Conservation (phyloP, 768 basidiomycete species). For the Pulveroboletus sp. region DNA sequence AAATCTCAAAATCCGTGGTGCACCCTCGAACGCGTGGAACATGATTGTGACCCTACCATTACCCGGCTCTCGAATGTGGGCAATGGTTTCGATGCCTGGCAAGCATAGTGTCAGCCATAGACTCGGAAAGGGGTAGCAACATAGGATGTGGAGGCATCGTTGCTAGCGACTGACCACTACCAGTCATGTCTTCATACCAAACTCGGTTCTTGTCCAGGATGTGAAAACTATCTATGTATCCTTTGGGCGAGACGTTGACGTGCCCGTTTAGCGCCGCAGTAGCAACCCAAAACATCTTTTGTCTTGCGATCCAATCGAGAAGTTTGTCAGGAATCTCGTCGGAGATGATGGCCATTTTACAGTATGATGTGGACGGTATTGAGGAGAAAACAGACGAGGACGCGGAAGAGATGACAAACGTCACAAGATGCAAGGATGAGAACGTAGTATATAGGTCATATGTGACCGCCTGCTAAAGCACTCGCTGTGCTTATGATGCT, state of each 20-base stretch:
- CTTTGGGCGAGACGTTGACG: slow-evolving; percentile 69
- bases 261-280: slow-evolving; percentile 63
- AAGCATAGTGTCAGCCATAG: background rate
- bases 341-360: slow-evolving; percentile 52
- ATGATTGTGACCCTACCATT: slow-evolving; percentile 60
- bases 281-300: slow-evolving; percentile 71
- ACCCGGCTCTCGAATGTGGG: slow-evolving; percentile 52
- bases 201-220: slow-evolving; percentile 48
- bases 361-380: background rate
- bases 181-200: slow-evolving; percentile 75
- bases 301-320: slow-evolving; percentile 53
- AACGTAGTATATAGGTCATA: no score
- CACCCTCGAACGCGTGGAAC: slow-evolving; percentile 59
- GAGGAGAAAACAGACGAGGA: background rate
- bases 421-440: no score
- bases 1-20: slow-evolving; percentile 54
- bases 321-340: slow-evolving; percentile 53
- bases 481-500: no score
- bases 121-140: background rate
- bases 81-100: slow-evolving; percentile 53
- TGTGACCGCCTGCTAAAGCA: no score
- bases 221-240: slow-evolving; percentile 57
- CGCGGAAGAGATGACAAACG: background rate
- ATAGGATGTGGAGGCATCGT: background rate
- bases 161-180: slow-evolving; percentile 51